Evolutionary conservation across 352 stramenopile species (phyloP), one percentile per base, ranked within the genome.

Genomic region (Phytophthora macrochlamydospora): DNA sequence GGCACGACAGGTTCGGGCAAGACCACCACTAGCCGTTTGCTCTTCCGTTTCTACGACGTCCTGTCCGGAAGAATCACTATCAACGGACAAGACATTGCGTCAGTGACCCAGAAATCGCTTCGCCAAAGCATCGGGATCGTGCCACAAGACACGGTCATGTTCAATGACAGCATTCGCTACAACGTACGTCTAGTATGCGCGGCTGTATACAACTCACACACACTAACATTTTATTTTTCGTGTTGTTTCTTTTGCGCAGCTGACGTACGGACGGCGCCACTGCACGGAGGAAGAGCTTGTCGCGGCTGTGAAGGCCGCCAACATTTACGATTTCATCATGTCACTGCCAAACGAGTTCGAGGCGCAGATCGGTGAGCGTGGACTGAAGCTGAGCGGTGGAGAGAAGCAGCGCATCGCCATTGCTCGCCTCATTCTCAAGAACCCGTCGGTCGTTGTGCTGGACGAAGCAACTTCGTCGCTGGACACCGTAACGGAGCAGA

Each of bases 11-110:
- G 93, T 32, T 87, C 89, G 14, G 93, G 96, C 59, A 98, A 99
- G 69, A 98, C 95, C 13, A 99, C 97, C 28, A 90, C 98, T 48
- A 94, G 83, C 13, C 89, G 96, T 14, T 70, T 99, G 29, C 73
- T 99, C 2, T 99, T 99, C 75, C 86, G 96, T 35, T 99, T 99
- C 69, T 99, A 98, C 72, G 95, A 99, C 64, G 80, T 98, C 1
- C 40, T 93, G 14, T 86, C 82, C 43, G 93, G 96, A 8, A 59
- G 62, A 31, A 83, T 93, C 46, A 59, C 56, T 2, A 89, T 99
- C 45, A 97, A 98, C 75, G 93, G 87, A 14, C 80, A 96, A 29
- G 90, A 99, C 69, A 94, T 98, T 35, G 64, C 87, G 6, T 73
- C 57, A 7, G 75, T 98, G 13, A 93, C 79, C 12, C 93, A 98